Evolutionary conservation across 2,329 filamentous ascomycete species (phyloP).

Genomic region (Lachnellula willkommii): DNA sequence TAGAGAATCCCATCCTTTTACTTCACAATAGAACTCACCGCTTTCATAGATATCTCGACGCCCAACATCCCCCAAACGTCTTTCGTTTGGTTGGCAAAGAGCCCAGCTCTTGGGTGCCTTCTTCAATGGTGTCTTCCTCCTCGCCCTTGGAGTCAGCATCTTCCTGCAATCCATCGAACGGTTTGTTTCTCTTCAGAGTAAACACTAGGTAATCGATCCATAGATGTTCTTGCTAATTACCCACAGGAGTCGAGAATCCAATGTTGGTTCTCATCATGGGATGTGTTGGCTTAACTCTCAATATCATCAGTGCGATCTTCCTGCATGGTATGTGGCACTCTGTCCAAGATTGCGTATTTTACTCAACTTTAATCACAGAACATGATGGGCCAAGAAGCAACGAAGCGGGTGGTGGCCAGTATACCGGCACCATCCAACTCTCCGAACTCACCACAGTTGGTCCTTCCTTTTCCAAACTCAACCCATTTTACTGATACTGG

Average conservation of each 20-base stretch:
- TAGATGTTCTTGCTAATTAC: not conserved
- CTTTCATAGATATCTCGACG: constrained; percentile 49
- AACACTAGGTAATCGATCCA: constrained; percentile 17
- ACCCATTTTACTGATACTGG: not conserved
- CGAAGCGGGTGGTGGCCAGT: not conserved
- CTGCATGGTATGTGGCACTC: constrained; percentile 50
- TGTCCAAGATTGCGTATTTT: constrained; percentile 45
- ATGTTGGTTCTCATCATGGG: constrained; percentile 65
- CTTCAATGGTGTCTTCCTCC: constrained; percentile 72
- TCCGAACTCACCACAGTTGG: not conserved
- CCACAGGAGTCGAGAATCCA: constrained; percentile 56
- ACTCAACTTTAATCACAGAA: constrained; percentile 59
- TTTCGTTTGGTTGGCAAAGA: constrained; percentile 73
- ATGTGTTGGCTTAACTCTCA: constrained; percentile 59
- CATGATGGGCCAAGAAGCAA: constrained; percentile 18
- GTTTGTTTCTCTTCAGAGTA: constrained; percentile 54
- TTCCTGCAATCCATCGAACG: constrained; percentile 68
- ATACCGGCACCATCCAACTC: not conserved
- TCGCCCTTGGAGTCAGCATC: constrained; percentile 68
- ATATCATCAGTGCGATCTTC: constrained; percentile 60
- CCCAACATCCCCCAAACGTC: constrained; percentile 48
- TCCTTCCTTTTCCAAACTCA: not conserved
- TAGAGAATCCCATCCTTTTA: constrained; percentile 18
- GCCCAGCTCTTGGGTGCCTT: constrained; percentile 70
- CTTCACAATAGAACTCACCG: not conserved